Percentiles rank a stretch among this genome's conserved stretches.
Conservation (phyloP, 768 basidiomycete species). For the Lactifluus pinguis region DNA sequence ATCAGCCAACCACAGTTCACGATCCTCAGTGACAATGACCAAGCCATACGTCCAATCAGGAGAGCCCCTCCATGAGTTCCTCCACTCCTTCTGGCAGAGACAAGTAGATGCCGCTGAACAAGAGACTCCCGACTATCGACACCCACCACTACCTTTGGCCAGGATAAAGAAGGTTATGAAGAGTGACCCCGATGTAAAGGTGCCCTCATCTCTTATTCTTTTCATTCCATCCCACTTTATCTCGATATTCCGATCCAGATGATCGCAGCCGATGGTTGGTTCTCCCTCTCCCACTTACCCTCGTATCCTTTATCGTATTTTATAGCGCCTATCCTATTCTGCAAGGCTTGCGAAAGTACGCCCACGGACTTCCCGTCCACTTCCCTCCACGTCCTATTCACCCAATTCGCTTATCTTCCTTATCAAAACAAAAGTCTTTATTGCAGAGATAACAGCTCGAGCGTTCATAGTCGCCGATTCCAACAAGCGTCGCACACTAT, state of each 20-base stretch:
- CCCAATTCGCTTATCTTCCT: not conserved
- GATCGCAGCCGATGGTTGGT: slow-evolving; percentile 91
- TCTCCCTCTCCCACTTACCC: slow-evolving; percentile 16
- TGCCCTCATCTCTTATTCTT: slow-evolving; percentile 30
- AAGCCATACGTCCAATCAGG: slow-evolving; percentile 72
- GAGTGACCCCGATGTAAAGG: slow-evolving; percentile 94
- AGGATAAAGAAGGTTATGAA: slow-evolving; percentile 99
- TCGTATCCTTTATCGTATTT: not conserved
- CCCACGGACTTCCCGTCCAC: slow-evolving; percentile 17
- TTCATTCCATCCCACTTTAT: not conserved
- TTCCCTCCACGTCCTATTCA: not conserved
- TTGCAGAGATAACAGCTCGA: slow-evolving; percentile 90
- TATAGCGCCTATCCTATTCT: slow-evolving; percentile 86
- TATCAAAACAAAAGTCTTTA: slow-evolving; percentile 72
- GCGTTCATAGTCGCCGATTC: slow-evolving; percentile 94
- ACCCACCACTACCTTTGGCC: slow-evolving; percentile 85
- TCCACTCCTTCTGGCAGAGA: slow-evolving; percentile 84
- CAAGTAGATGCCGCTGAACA: slow-evolving; percentile 82
- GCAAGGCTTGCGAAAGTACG: slow-evolving; percentile 97
- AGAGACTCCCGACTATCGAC: slow-evolving; percentile 80
- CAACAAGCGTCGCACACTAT: slow-evolving; percentile 92
- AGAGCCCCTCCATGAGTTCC: slow-evolving; percentile 78
- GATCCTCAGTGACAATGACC: slow-evolving; percentile 19
- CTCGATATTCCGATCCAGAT: slow-evolving; percentile 43
- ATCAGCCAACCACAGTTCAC: slow-evolving; percentile 17